A percentile compares a stretch with the other conserved stretches of the same genome.
Conservation (phyloP, 352 stramenopile species). For the Globisporangium megalacanthum region DNA sequence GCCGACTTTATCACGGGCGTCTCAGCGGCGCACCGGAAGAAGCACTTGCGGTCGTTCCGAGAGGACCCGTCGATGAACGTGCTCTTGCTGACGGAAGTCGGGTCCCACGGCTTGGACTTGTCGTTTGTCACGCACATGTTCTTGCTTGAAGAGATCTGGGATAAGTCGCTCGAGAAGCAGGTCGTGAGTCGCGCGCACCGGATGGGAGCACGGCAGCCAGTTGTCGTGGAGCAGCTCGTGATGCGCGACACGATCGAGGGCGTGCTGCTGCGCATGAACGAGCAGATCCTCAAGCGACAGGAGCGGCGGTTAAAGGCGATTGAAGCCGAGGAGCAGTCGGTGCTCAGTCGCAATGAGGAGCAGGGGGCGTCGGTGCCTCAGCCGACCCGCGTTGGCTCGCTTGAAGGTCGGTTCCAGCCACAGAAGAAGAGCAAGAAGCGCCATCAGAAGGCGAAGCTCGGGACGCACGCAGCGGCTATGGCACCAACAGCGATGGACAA, state of each 20-base stretch:
- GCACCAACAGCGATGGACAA: slow-evolving; percentile 8
- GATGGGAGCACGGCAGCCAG: slow-evolving; percentile 90
- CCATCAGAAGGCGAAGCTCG: slow-evolving; percentile 19
- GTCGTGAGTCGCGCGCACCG: slow-evolving; percentile 94
- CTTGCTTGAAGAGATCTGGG: slow-evolving; percentile 95
- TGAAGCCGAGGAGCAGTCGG: slow-evolving; percentile 4
- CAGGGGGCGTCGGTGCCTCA: slow-evolving; percentile 2
- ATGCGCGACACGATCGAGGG: slow-evolving; percentile 85
- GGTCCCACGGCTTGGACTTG: slow-evolving; percentile 94
- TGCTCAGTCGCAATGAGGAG: slow-evolving; percentile 10
- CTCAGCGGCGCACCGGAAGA: slow-evolving; percentile 35
- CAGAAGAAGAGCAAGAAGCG: slow-evolving; percentile 12
- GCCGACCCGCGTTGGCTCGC: not conserved
- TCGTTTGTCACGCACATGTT: slow-evolving; percentile 99
- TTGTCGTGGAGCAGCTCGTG: slow-evolving; percentile 92
- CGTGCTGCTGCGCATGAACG: slow-evolving; percentile 50
- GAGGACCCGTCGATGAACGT: slow-evolving; percentile 77
- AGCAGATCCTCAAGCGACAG: slow-evolving; percentile 11
- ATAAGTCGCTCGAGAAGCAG: slow-evolving; percentile 94
- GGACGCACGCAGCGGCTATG: not conserved
- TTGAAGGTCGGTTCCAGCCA: not conserved
- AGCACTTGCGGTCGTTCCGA: slow-evolving; percentile 49
- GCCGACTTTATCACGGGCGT: slow-evolving; percentile 63
- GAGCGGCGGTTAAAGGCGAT: slow-evolving; percentile 2
- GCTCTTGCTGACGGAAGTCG: slow-evolving; percentile 93